These are phyloP conservation scores for Boletus vinaceobasis DNA, from an alignment of 768 basidiomycete genomes.

Conservation along the genomic window DNA sequence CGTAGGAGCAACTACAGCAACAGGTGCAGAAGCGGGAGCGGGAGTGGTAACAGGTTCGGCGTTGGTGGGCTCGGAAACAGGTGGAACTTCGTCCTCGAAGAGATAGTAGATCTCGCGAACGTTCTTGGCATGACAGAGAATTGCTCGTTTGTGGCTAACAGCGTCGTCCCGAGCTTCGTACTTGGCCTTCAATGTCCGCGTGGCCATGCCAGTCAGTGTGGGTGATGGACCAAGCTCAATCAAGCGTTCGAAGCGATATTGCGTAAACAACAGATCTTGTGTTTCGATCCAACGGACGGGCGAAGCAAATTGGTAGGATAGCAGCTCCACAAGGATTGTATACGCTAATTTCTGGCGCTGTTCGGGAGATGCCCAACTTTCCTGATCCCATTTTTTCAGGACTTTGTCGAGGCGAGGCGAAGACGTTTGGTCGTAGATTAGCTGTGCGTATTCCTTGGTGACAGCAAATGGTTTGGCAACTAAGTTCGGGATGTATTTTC, in stretches of 20 bases:
- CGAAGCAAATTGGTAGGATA: constrained; percentile 98
- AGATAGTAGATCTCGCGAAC: constrained; percentile 97
- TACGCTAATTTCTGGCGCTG: constrained; percentile 95
- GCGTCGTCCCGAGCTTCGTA: constrained; percentile 91
- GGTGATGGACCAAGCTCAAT: constrained; percentile 97
- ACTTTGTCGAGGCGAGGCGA: constrained; percentile 95
- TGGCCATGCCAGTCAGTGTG: constrained; percentile 93
- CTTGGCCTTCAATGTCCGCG: constrained; percentile 86
- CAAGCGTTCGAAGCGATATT: constrained; percentile 86
- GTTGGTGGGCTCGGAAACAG: constrained; percentile 23
- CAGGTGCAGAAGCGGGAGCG: constrained; percentile 39
- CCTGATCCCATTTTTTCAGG: constrained; percentile 90
- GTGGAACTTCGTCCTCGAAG: constrained; percentile 78
- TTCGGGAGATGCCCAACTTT: constrained; percentile 75
- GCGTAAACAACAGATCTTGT: constrained; percentile 87
- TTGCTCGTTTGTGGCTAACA: constrained; percentile 67
- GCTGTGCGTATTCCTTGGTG: constrained; percentile 82
- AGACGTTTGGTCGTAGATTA: constrained; percentile 94
- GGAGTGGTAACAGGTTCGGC: constrained; percentile 37
- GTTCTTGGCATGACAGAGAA: constrained; percentile 94
- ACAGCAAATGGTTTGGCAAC: constrained; percentile 86
- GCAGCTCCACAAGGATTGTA: constrained; percentile 91
- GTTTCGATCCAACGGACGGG: constrained; percentile 99
- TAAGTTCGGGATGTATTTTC: constrained; percentile 96
- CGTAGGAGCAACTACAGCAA: constrained; percentile 45